Base-by-base conservation (phyloP, 306 rosid genomes). In the Macrotyloma uniflorum region DNA sequence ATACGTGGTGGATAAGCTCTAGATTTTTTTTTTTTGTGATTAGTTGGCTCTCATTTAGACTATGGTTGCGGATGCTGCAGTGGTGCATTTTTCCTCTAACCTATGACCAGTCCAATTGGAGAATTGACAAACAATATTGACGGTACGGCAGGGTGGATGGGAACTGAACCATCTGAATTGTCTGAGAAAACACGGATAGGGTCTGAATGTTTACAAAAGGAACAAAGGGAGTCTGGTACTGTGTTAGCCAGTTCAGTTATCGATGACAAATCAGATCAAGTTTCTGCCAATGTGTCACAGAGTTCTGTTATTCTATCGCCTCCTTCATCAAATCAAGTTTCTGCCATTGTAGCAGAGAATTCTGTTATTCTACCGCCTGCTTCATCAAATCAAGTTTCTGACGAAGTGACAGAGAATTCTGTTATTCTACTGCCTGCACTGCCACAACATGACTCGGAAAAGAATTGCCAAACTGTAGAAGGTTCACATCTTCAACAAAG, bases 61-160 rank as follows among this genome's bases (percentile, higher is more conserved):
- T 78, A 67, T 85, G 83, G 89, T 82, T 86, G 87, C 55, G 46
- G 81, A 68, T 82, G 84, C 64, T 74, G 77, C 35, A 72, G 85
- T 16, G 35, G 8, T 54, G 80, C 55, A 49, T 35, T 42, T 76
- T 80, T 75, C 68, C 68, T 49, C 77, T 15, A 74, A 80, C 40
- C 38, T 28, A 75, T 85, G 83, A 81, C 63, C 66, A 32, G 82
- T 80, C 76, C 76, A 74, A 79, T 68, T 45, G 77, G 76, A 86
- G 80, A 83, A 15, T 59, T 26, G 47, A 47, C 83, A 18, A 57
- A 73, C 70, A 75, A 53, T 46, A 58, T 36, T 40, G 43, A 82
- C 59, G 73, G 61, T 64, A 65, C 76, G 8, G n/a, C 74, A 10
- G 87, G 79, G n/a, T 59, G 70, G 74, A 76, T 81, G 81, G 87